Evolutionary conservation across 164 flowering plant genomes (phyloP).

Genomic region (Umbilicus rupestris): DNA sequence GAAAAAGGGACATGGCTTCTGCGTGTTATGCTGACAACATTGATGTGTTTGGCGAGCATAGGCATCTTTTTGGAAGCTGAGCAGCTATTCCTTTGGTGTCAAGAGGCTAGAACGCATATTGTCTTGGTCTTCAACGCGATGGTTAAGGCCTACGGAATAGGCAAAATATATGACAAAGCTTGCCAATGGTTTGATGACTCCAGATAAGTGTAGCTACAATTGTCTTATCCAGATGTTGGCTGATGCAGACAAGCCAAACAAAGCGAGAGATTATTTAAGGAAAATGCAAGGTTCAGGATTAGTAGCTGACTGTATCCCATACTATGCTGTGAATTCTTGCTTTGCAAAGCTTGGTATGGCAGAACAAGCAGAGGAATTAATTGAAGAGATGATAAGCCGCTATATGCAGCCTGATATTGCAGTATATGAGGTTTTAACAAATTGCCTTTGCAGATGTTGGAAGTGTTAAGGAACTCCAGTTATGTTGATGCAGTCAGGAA

Average conservation of each 20-base stretch:
- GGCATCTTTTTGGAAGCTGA: conserved; percentile 60
- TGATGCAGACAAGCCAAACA: conserved; percentile 49
- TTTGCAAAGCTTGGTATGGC: conserved; percentile 48
- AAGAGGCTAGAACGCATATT: conserved; percentile 31
- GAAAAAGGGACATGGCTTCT: conserved; percentile 53
- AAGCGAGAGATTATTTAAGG: conserved; percentile 42
- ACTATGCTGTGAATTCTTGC: conserved; percentile 78
- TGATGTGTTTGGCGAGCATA: conserved; percentile 88
- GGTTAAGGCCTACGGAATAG: conserved; percentile 89
- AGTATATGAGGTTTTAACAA: conserved; percentile 68
- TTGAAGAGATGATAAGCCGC: conserved; percentile 51
- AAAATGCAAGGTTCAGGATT: conserved; percentile 64
- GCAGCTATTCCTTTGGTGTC: conserved; percentile 62
- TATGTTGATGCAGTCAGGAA: conserved; percentile 50
- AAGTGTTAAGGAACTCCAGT: conserved; percentile 33
- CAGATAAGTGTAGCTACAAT: conserved; percentile 69
- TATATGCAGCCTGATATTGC: conserved; percentile 59
- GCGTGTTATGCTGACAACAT: conserved; percentile 86
- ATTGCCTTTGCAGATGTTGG: conserved; percentile 84
- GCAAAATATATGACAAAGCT: conserved; percentile 51
- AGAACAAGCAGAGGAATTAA: conserved; percentile 49
- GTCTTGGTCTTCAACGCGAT: conserved; percentile 82
- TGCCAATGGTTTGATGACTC: conserved; percentile 48
- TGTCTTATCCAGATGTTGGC: conserved; percentile 71
- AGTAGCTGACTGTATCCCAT: conserved; percentile 58